Percentiles rank a stretch among this genome's conserved stretches.
These are phyloP conservation scores for Chytridium lagenaria DNA, from an alignment of 371 early-diverging fungal genomes.

Conservation along the genomic window DNA sequence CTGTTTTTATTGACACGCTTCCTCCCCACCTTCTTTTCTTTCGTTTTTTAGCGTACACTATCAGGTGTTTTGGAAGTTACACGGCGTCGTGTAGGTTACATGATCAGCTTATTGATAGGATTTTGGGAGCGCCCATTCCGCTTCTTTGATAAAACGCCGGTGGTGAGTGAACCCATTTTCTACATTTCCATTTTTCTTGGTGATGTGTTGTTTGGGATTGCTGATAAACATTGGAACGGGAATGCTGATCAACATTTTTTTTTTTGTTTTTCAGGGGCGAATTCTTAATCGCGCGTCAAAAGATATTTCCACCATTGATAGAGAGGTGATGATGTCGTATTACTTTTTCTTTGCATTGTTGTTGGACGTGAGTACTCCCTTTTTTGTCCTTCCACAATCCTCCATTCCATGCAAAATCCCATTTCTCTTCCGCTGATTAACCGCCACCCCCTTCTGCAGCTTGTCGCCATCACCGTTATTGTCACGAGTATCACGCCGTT, in stretches of 20 bases:
- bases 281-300: conserved; percentile 59
- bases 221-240: too few relatives aligned
- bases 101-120: conserved; percentile 36
- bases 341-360: conserved; percentile 25
- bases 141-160: conserved; percentile 87
- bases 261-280: conserved; percentile 51
- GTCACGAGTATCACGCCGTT: conserved; percentile 61
- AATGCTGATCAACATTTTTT: not conserved
- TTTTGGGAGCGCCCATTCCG: conserved; percentile 61
- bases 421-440: too few relatives aligned
- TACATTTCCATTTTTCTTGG: conserved; percentile 26
- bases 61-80: conserved; percentile 37
- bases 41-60: conserved; percentile 16
- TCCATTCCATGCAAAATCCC: conserved; percentile 17
- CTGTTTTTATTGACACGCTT: too few relatives aligned
- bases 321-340: conserved; percentile 15
- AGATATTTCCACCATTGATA: conserved; percentile 76
- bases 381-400: not conserved
- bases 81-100: conserved; percentile 51
- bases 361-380: conserved; percentile 26
- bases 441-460: conserved; percentile 19
- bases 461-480: conserved; percentile 36
- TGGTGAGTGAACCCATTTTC: conserved; percentile 31
- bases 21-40: too few relatives aligned
- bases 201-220: too few relatives aligned